Conservation (phyloP, 2,329 filamentous ascomycete genomes). For the Fusarium sp. region DNA sequence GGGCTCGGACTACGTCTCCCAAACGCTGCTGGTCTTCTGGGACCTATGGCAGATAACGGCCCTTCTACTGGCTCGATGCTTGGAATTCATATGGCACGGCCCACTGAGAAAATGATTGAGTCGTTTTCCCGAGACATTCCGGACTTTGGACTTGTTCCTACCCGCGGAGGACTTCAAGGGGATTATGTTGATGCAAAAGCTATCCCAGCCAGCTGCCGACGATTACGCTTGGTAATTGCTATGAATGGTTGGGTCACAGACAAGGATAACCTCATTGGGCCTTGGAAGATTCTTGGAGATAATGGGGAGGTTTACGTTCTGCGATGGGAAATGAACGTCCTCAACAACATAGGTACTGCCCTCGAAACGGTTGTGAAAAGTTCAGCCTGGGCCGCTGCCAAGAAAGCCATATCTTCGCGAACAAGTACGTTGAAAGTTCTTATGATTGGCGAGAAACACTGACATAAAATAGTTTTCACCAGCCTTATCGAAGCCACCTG, state of each 20-base stretch:
- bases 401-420: slow-evolving; percentile 55
- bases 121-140: slow-evolving; percentile 85
- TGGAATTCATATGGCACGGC: slow-evolving; percentile 86
- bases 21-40: slow-evolving; percentile 80
- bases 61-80: slow-evolving; percentile 86
- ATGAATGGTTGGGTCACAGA: slow-evolving; percentile 83
- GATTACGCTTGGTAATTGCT: slow-evolving; percentile 82
- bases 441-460: neutral
- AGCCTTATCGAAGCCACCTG: slow-evolving; percentile 67
- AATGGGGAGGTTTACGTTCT: slow-evolving; percentile 83
- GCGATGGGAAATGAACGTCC: slow-evolving; percentile 80
- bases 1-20: slow-evolving; percentile 78
- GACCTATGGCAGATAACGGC: slow-evolving; percentile 79
- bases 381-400: slow-evolving; percentile 79
- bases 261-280: slow-evolving; percentile 71
- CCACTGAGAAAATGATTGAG: slow-evolving; percentile 87
- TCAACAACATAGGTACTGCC: slow-evolving; percentile 79
- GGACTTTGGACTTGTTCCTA: slow-evolving; percentile 85
- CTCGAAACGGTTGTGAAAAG: slow-evolving; percentile 81
- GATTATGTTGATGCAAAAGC: slow-evolving; percentile 59
- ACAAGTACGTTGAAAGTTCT: slow-evolving; percentile 52
- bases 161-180: slow-evolving; percentile 58
- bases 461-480: slow-evolving; percentile 55
- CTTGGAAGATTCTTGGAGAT: slow-evolving; percentile 79
- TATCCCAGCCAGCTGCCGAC: slow-evolving; percentile 65